Evolutionary conservation across 257 asterid genomes (phyloP), one percentile per base, ranked within the genome.

Genomic region (Solanum virginianum): DNA sequence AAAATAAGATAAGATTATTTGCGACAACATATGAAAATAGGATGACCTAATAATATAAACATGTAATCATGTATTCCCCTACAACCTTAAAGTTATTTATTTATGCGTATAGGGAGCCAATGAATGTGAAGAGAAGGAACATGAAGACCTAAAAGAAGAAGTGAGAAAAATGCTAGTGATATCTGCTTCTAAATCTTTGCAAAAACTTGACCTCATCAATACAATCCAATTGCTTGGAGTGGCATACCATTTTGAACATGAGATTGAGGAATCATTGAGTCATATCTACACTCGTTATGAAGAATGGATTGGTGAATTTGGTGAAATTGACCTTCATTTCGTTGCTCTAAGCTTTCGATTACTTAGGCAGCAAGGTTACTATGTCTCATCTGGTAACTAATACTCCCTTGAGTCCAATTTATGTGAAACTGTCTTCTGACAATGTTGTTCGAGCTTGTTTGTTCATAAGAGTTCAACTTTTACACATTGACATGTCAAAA

Each of bases 211-310:
- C 0, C 17, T 89, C 8, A 87, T 89, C 10, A 77, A 83, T 39
- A 22, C 66, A 15, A 70, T 87, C 8, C 85, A 83, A 22, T 88
- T 85, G 11, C 72, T 89, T 45, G 91, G 88, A 1, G 81, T 85
- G 13, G 29, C 85, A 2, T 87, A 89, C 47, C 87, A 83, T 65
- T 89, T 87, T 80, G 85, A 70, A 49, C 51, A 20, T 3, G 87
- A 85, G 26, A 89, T 89, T 6, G 86, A 83, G n/a, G 79, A 32
- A 18, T 62, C 65, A 8, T 18, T 84, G 8, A 43, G 6, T 2
- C 0, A 14, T 14, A 12, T 88, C 29, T 71, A 20, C 20, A 43
- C 8, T 43, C 2, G 55, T 71, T 11, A 71, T 71, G 10, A 22
- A 53, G 36, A 16, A 26, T 29, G 15, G 54, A 39, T 70, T 14